A percentile compares a stretch with the other conserved stretches of the same genome.
Conservation (phyloP, 768 basidiomycete species). For the Amanita phalloides region DNA sequence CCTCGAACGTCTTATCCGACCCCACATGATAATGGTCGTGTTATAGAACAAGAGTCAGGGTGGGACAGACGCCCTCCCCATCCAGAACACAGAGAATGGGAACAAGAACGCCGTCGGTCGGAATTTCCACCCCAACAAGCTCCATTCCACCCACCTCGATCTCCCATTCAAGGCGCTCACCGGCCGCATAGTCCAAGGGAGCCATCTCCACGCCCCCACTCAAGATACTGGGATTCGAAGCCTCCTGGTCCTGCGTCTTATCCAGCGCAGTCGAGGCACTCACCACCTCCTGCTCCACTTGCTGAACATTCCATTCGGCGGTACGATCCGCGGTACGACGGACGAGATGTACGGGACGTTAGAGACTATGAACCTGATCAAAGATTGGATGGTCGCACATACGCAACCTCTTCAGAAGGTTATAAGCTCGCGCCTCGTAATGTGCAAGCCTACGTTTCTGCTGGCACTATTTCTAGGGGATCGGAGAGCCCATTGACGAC, state of each 20-base stretch:
- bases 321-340: slow-evolving; percentile 57
- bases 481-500: slow-evolving; percentile 52
- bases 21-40: slow-evolving; percentile 34
- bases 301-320: slow-evolving; percentile 37
- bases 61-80: slow-evolving; percentile 54
- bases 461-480: slow-evolving; percentile 24
- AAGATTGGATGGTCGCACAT: slow-evolving; percentile 20
- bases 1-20: slow-evolving; percentile 39
- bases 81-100: slow-evolving; percentile 44
- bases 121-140: slow-evolving; percentile 28
- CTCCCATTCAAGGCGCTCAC: slow-evolving; percentile 24
- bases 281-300: slow-evolving; percentile 23
- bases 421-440: slow-evolving; percentile 21
- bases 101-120: slow-evolving; percentile 30
- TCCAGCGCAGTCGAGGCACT: slow-evolving; percentile 19
- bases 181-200: slow-evolving; percentile 43
- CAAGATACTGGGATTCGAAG: slow-evolving; percentile 55
- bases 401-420: slow-evolving; percentile 38
- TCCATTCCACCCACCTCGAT: slow-evolving; percentile 29
- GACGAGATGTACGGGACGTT: slow-evolving; percentile 22
- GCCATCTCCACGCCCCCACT: slow-evolving; percentile 48
- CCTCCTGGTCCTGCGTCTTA: slow-evolving; percentile 26
- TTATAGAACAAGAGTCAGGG: slow-evolving; percentile 37
- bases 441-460: slow-evolving; percentile 15
- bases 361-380: slow-evolving; percentile 38